A percentile compares a stretch with the other conserved stretches of the same genome.
Evolutionary conservation across 192 early-diverging fungal species (phyloP).

Genomic region (Coemansia sp.): DNA sequence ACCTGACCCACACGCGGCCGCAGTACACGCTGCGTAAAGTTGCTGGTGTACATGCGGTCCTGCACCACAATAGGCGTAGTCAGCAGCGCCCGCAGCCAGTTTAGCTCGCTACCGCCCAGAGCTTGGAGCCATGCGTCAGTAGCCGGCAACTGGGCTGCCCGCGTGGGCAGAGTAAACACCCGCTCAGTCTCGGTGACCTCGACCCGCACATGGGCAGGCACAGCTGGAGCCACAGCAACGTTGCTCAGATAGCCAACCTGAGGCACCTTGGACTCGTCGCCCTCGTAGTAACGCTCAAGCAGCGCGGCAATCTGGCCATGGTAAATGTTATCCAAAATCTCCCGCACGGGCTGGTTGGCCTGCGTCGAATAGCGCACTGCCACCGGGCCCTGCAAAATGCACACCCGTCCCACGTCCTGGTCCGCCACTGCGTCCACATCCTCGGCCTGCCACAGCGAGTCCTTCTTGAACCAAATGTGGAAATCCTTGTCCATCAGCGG

Average conservation of each 20-base stretch:
- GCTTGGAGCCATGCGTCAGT: conserved; percentile 46
- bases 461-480: conserved; percentile 99
- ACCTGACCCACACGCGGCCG: conserved; percentile 63
- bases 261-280: conserved; percentile 64
- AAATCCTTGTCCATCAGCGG: conserved; percentile 91
- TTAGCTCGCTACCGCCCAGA: conserved; percentile 72
- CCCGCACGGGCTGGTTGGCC: conserved; percentile 86
- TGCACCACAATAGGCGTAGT: conserved; percentile 79
- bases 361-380: conserved; percentile 76
- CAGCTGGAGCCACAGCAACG: conserved; percentile 38
- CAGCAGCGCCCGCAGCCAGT: conserved; percentile 85
- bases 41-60: conserved; percentile 66
- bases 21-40: conserved; percentile 65
- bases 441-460: conserved; percentile 94
- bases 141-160: conserved; percentile 19
- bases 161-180: conserved; percentile 14
- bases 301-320: conserved; percentile 74
- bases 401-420: conserved; percentile 83
- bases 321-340: conserved; percentile 88
- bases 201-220: conserved; percentile 21
- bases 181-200: conserved; percentile 19
- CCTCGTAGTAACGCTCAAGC: conserved; percentile 74
- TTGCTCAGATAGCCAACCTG: conserved; percentile 71
- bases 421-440: conserved; percentile 85
- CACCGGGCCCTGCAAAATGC: conserved; percentile 90